phyloP scores from a whole-genome alignment of 2,329 filamentous ascomycete species.

The Colletotrichum chrysophilum region DNA sequence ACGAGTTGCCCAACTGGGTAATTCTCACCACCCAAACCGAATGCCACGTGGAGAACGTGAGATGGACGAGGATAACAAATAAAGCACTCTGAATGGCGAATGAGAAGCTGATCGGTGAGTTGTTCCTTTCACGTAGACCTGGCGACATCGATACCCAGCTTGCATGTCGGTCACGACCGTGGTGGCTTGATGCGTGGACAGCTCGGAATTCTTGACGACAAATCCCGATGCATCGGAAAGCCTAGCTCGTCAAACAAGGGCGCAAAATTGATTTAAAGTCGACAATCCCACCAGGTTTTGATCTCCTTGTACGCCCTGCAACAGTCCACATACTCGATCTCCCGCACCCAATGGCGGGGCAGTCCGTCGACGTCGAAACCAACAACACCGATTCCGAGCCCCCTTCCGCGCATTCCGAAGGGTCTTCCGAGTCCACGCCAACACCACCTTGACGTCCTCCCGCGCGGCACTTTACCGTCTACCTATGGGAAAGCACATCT shows the following conservation, averaged over 20 bases:
- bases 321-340: not conserved
- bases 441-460: not conserved
- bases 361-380: not conserved
- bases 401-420: not conserved
- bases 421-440: not conserved
- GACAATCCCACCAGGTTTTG: not conserved
- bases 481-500: not conserved
- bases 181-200: not conserved
- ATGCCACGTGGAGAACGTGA: fast-evolving
- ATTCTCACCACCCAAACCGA: not conserved
- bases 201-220: not conserved
- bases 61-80: fast-evolving
- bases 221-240: not conserved
- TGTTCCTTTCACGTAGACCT: not conserved
- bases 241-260: not conserved
- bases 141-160: not conserved
- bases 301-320: not conserved
- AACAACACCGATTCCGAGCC: not conserved
- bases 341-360: not conserved
- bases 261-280: not conserved
- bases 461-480: not conserved
- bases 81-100: not conserved
- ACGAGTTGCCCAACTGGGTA: not conserved
- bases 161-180: not conserved
- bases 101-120: fast-evolving